phyloP scores from a whole-genome alignment of 2,329 filamentous ascomycete species.

The Celoporthe dispersa region DNA sequence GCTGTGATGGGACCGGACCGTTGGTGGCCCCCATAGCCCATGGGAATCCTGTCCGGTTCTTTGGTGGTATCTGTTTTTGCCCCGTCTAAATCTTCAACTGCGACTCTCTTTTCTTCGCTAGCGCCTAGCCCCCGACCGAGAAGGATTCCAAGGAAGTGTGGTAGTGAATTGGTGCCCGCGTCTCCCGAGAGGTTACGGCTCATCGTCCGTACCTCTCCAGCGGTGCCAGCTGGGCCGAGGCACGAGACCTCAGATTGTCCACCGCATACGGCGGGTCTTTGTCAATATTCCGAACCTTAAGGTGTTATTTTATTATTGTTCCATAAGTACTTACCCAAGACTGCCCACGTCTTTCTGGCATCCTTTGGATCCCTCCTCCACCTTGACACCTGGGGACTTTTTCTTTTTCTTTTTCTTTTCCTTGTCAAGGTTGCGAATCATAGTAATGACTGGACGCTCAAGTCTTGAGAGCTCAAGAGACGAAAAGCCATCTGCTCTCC shows the following conservation, averaged over 20 bases:
- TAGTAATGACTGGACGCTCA: neutral
- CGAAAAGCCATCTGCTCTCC: neutral
- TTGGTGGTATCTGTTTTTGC: too few relatives aligned
- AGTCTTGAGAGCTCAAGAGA: neutral
- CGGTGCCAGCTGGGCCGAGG: too few relatives aligned
- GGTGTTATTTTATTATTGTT: neutral
- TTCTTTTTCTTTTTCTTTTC: neutral
- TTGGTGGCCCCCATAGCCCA: neutral
- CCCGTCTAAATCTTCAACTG: neutral
- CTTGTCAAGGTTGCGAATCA: neutral
- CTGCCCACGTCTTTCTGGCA: neutral
- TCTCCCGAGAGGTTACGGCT: neutral
- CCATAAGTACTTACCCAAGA: too few relatives aligned
- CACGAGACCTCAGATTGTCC: neutral
- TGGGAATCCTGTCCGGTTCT: neutral
- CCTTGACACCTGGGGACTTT: neutral
- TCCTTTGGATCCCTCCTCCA: neutral
- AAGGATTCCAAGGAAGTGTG: neutral
- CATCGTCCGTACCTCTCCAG: neutral
- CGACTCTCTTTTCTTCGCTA: neutral
- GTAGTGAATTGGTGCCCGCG: neutral
- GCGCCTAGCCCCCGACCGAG: neutral
- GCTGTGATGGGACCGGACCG: neutral
- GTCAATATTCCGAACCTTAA: neutral
- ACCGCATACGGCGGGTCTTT: neutral